A percentile compares a stretch with the other conserved stretches of the same genome.
Conservation (phyloP, 2,329 filamentous ascomycete species). For the Aureobasidium sp. region DNA sequence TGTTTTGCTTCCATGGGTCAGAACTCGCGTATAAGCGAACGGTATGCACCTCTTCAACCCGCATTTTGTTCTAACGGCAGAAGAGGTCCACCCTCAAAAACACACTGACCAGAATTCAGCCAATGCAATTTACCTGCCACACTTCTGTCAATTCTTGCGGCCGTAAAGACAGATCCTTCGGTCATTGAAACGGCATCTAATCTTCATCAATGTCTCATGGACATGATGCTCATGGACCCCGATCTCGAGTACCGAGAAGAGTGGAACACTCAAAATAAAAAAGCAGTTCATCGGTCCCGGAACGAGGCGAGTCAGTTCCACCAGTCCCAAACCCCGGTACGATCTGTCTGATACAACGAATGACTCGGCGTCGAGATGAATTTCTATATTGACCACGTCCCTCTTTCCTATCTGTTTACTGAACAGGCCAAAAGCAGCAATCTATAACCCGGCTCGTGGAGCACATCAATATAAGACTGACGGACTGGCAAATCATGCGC, state of each 20-base stretch:
- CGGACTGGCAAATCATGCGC: neutral
- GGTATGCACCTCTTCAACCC: neutral
- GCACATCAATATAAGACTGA: neutral
- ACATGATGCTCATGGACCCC: neutral
- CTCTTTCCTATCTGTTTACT: neutral
- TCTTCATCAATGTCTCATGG: neutral
- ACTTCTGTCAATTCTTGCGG: neutral
- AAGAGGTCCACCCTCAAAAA: neutral
- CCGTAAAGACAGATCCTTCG: neutral
- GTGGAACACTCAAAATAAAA: neutral
- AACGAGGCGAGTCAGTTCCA: neutral
- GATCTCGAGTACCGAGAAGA: neutral
- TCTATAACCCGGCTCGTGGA: neutral
- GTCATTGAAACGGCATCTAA: no score
- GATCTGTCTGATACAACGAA: neutral
- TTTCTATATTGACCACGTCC: neutral
- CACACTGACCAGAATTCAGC: neutral
- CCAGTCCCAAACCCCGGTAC: neutral
- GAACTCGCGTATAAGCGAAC: slow-evolving; percentile 3
- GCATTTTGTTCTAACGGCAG: neutral
- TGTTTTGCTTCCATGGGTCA: neutral
- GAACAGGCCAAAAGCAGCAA: neutral
- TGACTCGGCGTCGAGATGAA: neutral
- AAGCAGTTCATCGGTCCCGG: neutral
- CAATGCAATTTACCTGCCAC: neutral